Base-by-base conservation (phyloP, 2,329 filamentous ascomycete species). In the Calonectria fujianensis region DNA sequence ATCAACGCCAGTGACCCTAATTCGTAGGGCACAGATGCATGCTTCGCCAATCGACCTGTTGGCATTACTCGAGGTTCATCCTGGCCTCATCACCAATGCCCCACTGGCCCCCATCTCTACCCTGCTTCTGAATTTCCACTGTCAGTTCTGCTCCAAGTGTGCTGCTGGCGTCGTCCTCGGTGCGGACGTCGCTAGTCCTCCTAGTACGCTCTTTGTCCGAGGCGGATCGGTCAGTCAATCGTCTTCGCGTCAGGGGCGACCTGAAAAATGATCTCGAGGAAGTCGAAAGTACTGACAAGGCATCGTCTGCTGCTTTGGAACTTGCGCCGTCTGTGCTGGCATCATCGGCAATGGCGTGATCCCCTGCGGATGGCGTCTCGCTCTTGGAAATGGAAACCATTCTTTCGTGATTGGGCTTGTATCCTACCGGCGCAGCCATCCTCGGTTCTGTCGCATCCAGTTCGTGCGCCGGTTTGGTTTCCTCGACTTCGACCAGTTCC, bases 71-170 rank as follows among this genome's bases (percentile, higher is more conserved):
- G 78, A 98, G 86, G 39, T 92, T 94, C 94, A 98, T 97, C 80
- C 93, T 90, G 31, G 94, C 92, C 82, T 98, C 95, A 82, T 98
- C 96, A 1, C 94, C 94, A 65, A 97, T 90, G 0, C 95, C 94
- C 93, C 95, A 96, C 80, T 91, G 90, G 4, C 85, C 90, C 78
- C 87, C 92, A 78, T 90, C 91, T 81, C 85, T 87, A 77, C 88
- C 85, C 76, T 89, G 82, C 77, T 88, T 87, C 84, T 92, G 87
- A 80, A 91, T 85, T 83, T 90, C 86, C 63, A 91, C 82, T 71
- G 90, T 88, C 6, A 90, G 82, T 70, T 87, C 85, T 32, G 87
- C 80, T 32, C 86, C 85, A 61, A 90, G 80, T 45, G 83, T 79
- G 51, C 84, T 79, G 45, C 84, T 84, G 27, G 85, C 73, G 83